Evolutionary conservation across 495 filamentous ascomycete genomes (phyloP).

Genomic region (Neurospora tetraspora): DNA sequence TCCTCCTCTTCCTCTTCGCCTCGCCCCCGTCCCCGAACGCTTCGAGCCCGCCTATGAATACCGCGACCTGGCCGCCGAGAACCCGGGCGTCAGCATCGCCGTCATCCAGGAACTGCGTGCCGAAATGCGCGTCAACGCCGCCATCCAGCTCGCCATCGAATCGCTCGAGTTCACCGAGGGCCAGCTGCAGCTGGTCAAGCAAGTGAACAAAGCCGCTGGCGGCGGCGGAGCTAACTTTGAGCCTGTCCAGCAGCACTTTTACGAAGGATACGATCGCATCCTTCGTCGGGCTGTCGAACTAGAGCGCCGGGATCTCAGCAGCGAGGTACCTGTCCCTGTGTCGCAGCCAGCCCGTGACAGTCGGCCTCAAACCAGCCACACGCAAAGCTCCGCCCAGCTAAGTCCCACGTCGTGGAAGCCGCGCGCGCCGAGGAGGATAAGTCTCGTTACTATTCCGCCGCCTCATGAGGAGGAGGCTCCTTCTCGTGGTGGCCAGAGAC

Average conservation of each 20-base stretch:
- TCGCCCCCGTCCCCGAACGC: neutral
- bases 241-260: constrained; percentile 17
- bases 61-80: neutral
- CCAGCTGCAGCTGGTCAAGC: constrained; percentile 18
- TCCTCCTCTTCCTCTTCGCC: neutral
- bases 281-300: constrained; percentile 18
- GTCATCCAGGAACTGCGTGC: constrained; percentile 16
- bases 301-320: constrained; percentile 10
- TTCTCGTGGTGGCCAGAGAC: neutral
- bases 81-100: constrained; percentile 3
- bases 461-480: neutral
- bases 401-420: neutral
- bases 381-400: neutral
- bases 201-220: constrained; percentile 12
- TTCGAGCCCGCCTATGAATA: neutral
- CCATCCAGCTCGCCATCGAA: constrained; percentile 23
- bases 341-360: neutral
- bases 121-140: constrained; percentile 24
- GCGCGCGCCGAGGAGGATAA: neutral
- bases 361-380: neutral
- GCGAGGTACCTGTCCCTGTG: neutral
- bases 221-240: constrained; percentile 8
- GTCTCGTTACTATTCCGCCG: neutral
- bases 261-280: constrained; percentile 21
- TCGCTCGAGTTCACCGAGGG: constrained; percentile 23